phyloP scores from a whole-genome alignment of 495 filamentous ascomycete genomes.

The Lophium mytilinum region DNA sequence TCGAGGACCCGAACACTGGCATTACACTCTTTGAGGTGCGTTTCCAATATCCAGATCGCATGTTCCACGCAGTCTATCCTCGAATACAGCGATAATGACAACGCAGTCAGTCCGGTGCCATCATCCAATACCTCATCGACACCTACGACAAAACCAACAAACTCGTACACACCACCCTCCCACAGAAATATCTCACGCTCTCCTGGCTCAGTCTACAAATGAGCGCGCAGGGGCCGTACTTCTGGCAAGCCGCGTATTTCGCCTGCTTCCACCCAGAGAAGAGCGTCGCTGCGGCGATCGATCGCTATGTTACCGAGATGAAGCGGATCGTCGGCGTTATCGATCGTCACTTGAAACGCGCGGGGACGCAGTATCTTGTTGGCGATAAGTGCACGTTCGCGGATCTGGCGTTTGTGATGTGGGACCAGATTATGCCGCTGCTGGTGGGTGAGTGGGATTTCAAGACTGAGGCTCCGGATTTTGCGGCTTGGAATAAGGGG shows the following conservation, averaged over 20 bases:
- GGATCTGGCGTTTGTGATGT: constrained; percentile 43
- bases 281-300: constrained; percentile 34
- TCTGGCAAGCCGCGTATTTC: constrained; percentile 37
- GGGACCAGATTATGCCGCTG: constrained; percentile 12
- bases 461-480: neutral
- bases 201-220: constrained; percentile 40
- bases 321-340: constrained; percentile 42
- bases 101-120: constrained; percentile 25
- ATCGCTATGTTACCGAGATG: constrained; percentile 43
- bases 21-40: constrained; percentile 11
- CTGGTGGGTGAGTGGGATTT: neutral
- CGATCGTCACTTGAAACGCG: constrained; percentile 29
- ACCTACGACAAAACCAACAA: constrained; percentile 28
- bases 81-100: neutral
- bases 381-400: constrained; percentile 44
- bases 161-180: constrained; percentile 20
- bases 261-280: constrained; percentile 39
- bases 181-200: constrained; percentile 30
- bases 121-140: constrained; percentile 31
- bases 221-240: constrained; percentile 37
- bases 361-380: constrained; percentile 38
- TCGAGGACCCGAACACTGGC: constrained; percentile 15
- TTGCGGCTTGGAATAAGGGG: neutral
- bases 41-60: no score
- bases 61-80: neutral